These are phyloP conservation scores for Talaromyces funiculosus DNA, from an alignment of 2,329 filamentous ascomycete genomes.

Conservation along the genomic window DNA sequence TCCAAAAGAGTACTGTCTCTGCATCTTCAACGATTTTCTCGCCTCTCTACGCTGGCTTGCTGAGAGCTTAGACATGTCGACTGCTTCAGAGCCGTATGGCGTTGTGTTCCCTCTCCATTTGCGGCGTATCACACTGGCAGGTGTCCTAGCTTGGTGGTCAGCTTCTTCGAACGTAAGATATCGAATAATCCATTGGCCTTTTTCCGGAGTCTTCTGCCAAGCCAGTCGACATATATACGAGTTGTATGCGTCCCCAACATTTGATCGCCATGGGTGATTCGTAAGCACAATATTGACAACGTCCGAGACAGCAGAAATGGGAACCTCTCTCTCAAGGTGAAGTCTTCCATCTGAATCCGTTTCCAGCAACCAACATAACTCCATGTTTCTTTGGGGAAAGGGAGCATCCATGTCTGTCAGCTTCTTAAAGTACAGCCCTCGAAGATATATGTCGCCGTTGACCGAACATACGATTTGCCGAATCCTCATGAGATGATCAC, in stretches of 20 bases:
- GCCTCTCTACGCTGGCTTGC: background rate
- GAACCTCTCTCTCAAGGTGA: slow-evolving; percentile 34
- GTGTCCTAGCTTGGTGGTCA: slow-evolving; percentile 19
- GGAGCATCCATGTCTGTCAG: slow-evolving; percentile 28
- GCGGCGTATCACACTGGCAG: slow-evolving; percentile 21
- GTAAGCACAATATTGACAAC: slow-evolving; percentile 49
- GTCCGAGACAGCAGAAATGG: slow-evolving; percentile 32
- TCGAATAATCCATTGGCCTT: slow-evolving; percentile 23
- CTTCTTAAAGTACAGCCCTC: slow-evolving; percentile 34
- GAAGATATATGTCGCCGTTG: slow-evolving; percentile 25
- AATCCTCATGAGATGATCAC: slow-evolving; percentile 40
- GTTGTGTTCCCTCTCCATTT: slow-evolving; percentile 30
- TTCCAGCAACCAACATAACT: slow-evolving; percentile 41
- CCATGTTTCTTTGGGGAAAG: slow-evolving; percentile 37
- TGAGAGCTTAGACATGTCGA: background rate
- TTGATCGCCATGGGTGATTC: slow-evolving; percentile 39
- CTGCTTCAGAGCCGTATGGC: slow-evolving; percentile 24
- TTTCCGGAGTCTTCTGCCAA: slow-evolving; percentile 27
- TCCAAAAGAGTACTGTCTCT: slow-evolving; percentile 56
- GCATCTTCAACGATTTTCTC: background rate
- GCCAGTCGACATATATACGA: slow-evolving; percentile 24
- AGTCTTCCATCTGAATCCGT: slow-evolving; percentile 24
- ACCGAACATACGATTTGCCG: slow-evolving; percentile 28
- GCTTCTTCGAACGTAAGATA: slow-evolving; percentile 28
- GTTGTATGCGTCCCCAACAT: slow-evolving; percentile 16